A percentile compares a stretch with the other conserved stretches of the same genome.
Conservation (phyloP, 2,329 filamentous ascomycete genomes). For the Thelonectria rubi region DNA sequence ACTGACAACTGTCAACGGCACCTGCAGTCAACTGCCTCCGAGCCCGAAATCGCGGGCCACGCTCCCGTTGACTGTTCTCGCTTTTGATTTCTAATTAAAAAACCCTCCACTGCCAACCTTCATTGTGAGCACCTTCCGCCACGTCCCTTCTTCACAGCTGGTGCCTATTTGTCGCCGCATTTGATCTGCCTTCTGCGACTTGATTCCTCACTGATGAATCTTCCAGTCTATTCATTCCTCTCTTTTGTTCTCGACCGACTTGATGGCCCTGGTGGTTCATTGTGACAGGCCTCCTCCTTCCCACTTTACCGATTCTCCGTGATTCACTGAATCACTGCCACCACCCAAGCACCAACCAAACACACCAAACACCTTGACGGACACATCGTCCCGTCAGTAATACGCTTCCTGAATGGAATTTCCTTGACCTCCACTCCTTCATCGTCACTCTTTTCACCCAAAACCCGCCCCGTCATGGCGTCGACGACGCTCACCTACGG, state of each 20-base stretch:
- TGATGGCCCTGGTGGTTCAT: conserved; percentile 21
- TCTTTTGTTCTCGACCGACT: conserved; percentile 10
- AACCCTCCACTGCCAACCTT: not conserved
- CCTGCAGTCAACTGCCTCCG: conserved; percentile 5
- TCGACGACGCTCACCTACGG: conserved; percentile 41
- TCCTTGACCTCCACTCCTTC: conserved; percentile 19
- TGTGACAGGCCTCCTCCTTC: conserved; percentile 1
- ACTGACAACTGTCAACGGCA: conserved; percentile 16
- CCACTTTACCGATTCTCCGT: conserved; percentile 1
- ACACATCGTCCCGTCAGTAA: not conserved
- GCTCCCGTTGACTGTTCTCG: not conserved
- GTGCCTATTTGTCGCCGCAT: not conserved
- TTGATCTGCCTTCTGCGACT: conserved; percentile 2
- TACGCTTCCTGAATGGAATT: not conserved
- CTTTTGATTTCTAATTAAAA: not conserved
- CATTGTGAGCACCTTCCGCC: conserved; percentile 4
- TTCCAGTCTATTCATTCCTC: conserved; percentile 9
- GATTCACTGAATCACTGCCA: conserved; percentile 20
- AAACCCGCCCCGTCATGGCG: conserved; percentile 36
- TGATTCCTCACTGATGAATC: conserved; percentile 22
- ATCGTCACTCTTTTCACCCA: conserved; percentile 15
- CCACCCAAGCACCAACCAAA: no score
- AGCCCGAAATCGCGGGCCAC: conserved; percentile 13
- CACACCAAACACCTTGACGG: not conserved
- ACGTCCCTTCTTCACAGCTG: not conserved